Evolutionary conservation across 1,284 basidiomycete genomes (phyloP).

Genomic region (Apiotrichum montevideense): DNA sequence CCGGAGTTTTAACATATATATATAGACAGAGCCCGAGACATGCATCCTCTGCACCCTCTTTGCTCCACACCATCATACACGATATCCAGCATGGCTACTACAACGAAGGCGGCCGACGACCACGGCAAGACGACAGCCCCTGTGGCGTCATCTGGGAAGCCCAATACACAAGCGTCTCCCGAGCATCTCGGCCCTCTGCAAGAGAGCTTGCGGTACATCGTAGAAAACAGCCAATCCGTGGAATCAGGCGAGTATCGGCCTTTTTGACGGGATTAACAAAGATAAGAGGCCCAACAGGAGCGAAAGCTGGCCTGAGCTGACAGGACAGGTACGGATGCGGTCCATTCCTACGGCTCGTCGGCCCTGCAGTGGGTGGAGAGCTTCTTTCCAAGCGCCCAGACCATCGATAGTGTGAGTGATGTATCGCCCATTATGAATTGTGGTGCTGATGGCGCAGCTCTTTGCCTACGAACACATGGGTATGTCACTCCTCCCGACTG

Average conservation of each 20-base stretch:
- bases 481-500: conserved; percentile 9
- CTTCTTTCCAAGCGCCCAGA: not conserved
- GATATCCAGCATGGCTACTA: no score
- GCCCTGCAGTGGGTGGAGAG: conserved; percentile 15
- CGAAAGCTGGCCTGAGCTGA: no score
- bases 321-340: no score
- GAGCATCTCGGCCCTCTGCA: conserved; percentile 27
- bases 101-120: no score
- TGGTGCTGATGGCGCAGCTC: conserved; percentile 23
- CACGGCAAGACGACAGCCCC: no score
- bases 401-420: no score
- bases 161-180: not conserved
- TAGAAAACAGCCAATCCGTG: conserved; percentile 19
- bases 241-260: not conserved
- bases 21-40: no score
- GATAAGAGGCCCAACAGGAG: conserved; percentile 13
- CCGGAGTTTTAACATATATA: no score
- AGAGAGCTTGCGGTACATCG: conserved; percentile 29
- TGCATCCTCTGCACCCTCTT: no score
- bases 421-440: not conserved
- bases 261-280: no score
- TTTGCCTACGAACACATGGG: conserved; percentile 44
- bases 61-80: no score
- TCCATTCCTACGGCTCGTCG: no score
- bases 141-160: not conserved